A percentile compares a stretch with the other conserved stretches of the same genome.
Evolutionary conservation across 2,329 filamentous ascomycete species (phyloP).

Genomic region (Purpureocillium lavendulum): DNA sequence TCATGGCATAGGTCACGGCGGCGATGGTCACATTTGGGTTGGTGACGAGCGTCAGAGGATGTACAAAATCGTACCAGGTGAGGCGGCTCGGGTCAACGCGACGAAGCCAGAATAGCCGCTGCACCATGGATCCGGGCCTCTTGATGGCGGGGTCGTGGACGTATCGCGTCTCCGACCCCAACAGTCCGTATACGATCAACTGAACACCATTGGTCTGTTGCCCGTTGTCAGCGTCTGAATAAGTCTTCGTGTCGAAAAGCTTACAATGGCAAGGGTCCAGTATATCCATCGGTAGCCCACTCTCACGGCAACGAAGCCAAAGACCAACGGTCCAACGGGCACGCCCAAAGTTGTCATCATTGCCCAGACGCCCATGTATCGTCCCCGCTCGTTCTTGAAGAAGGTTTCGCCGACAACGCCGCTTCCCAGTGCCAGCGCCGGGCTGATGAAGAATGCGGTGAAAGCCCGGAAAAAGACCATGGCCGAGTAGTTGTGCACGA

Average conservation of each 20-base stretch:
- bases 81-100: conserved; percentile 10
- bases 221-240: no score
- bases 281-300: conserved; percentile 51
- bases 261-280: conserved; percentile 45
- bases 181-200: conserved; percentile 8
- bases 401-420: conserved; percentile 12
- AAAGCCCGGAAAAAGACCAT: conserved; percentile 42
- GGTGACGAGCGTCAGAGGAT: conserved; percentile 5
- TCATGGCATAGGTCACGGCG: conserved; percentile 43
- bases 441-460: conserved; percentile 45
- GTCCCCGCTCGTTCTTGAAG: conserved; percentile 8
- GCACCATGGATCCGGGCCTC: background rate
- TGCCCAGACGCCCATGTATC: conserved; percentile 12
- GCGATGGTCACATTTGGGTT: conserved; percentile 19
- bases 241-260: background rate
- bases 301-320: conserved; percentile 38
- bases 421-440: conserved; percentile 25
- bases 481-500: conserved; percentile 35
- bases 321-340: conserved; percentile 23
- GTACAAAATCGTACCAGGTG: conserved; percentile 6
- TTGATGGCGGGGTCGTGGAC: background rate
- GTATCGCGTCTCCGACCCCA: conserved; percentile 13
- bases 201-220: conserved; percentile 10
- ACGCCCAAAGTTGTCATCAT: conserved; percentile 13
- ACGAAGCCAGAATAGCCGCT: conserved; percentile 3